A percentile compares a stretch with the other conserved stretches of the same genome.
These are phyloP conservation scores for Aspergillus steynii DNA, from an alignment of 495 filamentous ascomycete species.

Conservation along the genomic window DNA sequence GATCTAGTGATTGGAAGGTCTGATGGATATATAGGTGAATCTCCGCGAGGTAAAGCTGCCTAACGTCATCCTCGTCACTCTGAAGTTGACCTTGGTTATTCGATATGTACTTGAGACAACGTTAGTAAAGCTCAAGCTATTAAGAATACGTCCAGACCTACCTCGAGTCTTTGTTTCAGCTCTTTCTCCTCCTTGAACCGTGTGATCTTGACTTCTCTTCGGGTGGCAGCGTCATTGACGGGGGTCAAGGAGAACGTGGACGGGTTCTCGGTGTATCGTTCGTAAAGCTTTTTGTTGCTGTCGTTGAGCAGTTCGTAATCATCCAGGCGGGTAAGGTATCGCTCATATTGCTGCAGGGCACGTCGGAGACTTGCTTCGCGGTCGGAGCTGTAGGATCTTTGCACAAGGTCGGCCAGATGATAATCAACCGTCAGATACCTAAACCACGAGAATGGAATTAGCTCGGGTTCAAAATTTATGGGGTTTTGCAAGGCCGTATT, in stretches of 20 bases:
- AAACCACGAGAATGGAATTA: conserved; percentile 13
- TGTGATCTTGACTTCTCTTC: conserved; percentile 80
- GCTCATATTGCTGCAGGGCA: conserved; percentile 70
- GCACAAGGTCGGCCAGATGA: conserved; percentile 65
- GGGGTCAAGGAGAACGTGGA: conserved; percentile 68
- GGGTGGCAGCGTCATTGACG: conserved; percentile 66
- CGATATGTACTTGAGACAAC: conserved; percentile 52
- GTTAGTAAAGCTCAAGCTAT: conserved; percentile 24
- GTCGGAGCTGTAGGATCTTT: conserved; percentile 53
- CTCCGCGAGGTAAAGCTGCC: conserved; percentile 74
- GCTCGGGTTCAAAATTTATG: conserved; percentile 22
- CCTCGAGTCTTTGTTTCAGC: conserved; percentile 79
- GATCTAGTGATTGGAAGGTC: conserved; percentile 81
- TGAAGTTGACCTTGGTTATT: conserved; percentile 60
- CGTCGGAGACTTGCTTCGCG: conserved; percentile 63
- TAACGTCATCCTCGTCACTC: conserved; percentile 75
- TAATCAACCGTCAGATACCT: conserved; percentile 72
- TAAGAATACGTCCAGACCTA: conserved; percentile 25
- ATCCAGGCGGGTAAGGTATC: conserved; percentile 73
- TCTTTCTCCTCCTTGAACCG: conserved; percentile 86
- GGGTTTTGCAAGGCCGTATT: conserved; percentile 30
- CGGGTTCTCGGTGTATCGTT: conserved; percentile 65
- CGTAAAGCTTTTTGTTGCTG: conserved; percentile 69
- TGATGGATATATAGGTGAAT: conserved; percentile 72
- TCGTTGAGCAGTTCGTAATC: conserved; percentile 71